phyloP scores from a whole-genome alignment of 2,329 filamentous ascomycete species.

The Colletotrichum brevisporum region DNA sequence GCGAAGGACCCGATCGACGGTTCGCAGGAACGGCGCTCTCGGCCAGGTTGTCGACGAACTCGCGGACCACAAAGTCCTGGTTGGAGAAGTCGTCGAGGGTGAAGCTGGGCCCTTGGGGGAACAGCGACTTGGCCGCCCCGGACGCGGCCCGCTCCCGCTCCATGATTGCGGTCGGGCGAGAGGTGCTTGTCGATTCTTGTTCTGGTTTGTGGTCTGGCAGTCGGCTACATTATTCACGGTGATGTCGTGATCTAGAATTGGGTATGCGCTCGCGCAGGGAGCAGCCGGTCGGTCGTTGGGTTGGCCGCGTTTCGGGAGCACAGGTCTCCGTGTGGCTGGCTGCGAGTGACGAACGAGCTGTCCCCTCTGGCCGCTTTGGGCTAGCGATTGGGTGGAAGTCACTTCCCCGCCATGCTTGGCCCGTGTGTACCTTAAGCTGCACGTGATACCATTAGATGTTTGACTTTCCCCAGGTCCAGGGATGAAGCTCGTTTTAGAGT shows the following conservation, averaged over 20 bases:
- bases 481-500: neutral
- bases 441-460: slow-evolving; percentile 14
- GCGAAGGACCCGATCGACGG: slow-evolving; percentile 80
- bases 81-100: slow-evolving; percentile 89
- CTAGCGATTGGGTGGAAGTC: slow-evolving; percentile 16
- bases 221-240: slow-evolving; percentile 24
- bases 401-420: slow-evolving; percentile 19
- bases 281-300: neutral
- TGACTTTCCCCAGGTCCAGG: neutral
- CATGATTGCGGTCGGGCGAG: slow-evolving; percentile 49
- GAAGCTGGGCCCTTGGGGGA: slow-evolving; percentile 85
- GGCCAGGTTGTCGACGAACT: slow-evolving; percentile 95
- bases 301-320: slow-evolving; percentile 33
- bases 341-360: slow-evolving; percentile 32
- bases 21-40: slow-evolving; percentile 85
- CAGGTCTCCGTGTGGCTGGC: slow-evolving; percentile 20
- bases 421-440: slow-evolving; percentile 18
- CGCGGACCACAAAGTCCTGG: slow-evolving; percentile 97
- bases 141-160: slow-evolving; percentile 60
- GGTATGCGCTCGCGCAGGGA: neutral
- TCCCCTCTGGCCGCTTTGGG: slow-evolving; percentile 17
- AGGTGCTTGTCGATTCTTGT: slow-evolving; percentile 19
- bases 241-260: neutral
- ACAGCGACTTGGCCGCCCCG: slow-evolving; percentile 74
- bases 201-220: neutral